Base-by-base conservation (phyloP, 495 filamentous ascomycete genomes). In the Aspergillus saccharolyticus region DNA sequence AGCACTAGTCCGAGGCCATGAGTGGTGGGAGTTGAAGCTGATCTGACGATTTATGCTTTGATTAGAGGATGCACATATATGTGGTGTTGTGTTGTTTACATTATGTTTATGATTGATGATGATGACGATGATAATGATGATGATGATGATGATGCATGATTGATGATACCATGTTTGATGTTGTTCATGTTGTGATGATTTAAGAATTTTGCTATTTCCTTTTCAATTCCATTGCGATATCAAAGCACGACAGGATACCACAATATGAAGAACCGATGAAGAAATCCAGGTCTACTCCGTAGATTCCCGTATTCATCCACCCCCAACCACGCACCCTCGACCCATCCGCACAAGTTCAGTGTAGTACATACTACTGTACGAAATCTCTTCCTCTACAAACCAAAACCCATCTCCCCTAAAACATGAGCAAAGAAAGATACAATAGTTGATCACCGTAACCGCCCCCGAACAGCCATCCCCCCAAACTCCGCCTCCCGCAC, bases 401-500 rank as follows among this genome's bases (percentile, higher is more conserved):
- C 33, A 39, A 2, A 39, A 39, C 33, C 4, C 33, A 39, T 12
- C 33, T 12, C 33, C 12, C 7, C 4, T 15, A 5, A 39, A 39
- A 15, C 33, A 28, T 3, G 25, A 9, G 9, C 9, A 24, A 62
- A 42, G 44, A 25, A 16, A 47, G 39, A 49, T n/a, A 43, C 18
- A 21, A 17, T 14, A 57, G 42, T 18, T 55, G 44, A 16, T 18
- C 54, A 57, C 55, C 58, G 33, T 53, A 64, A 30, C 54, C 62
- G 55, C 50, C 55, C 59, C 59, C 55, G 42, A 56, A 73, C 66
- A 57, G 69, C 69, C 65, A 70, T 66, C 19, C 63, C 64, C 42
- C 67, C 66, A 64, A 67, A 73, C 61, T 69, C 64, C 28, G 64
- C 63, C 51, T 71, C 66, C 16, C 57, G 56, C 39, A 66, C 65